Evolutionary conservation across 768 basidiomycete genomes (phyloP).

Genomic region (Ramaria sp.): DNA sequence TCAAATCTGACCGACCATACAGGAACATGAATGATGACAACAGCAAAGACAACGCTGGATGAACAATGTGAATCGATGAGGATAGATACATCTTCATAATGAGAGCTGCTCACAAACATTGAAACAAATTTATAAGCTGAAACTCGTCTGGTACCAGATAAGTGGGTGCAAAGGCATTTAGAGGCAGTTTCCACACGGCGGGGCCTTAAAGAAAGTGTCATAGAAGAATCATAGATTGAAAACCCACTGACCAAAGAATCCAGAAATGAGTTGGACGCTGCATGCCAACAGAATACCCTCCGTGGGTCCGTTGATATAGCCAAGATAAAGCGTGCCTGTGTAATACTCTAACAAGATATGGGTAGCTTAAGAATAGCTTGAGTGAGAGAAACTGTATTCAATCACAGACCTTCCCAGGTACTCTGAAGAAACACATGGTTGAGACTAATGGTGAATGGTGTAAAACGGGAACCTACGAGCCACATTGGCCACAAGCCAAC

Average conservation of each 20-base stretch:
- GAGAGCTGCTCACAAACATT: neutral
- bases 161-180: neutral
- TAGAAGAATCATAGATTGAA: too few relatives aligned
- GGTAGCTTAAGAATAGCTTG: neutral
- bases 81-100: neutral
- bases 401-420: slow-evolving; percentile 12
- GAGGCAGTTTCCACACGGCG: slow-evolving; percentile 5
- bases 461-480: slow-evolving; percentile 9
- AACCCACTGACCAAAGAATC: slow-evolving; percentile 3
- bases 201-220: neutral
- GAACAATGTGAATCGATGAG: neutral
- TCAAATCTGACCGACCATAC: slow-evolving; percentile 5
- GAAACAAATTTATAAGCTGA: slow-evolving; percentile 4
- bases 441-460: neutral
- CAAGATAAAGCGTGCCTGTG: slow-evolving; percentile 10
- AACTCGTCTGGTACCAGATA: neutral
- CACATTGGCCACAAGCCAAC: slow-evolving; percentile 10
- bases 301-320: slow-evolving; percentile 12
- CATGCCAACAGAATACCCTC: slow-evolving; percentile 11
- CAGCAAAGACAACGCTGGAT: slow-evolving; percentile 5
- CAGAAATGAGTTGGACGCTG: slow-evolving; percentile 10
- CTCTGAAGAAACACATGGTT: neutral
- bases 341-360: slow-evolving; percentile 7
- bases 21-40: slow-evolving; percentile 7
- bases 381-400: neutral